Percentiles rank a stretch among this genome's conserved stretches.
phyloP scores from a whole-genome alignment of 1,284 basidiomycete genomes.

The Cutaneotrichosporon dermatis region DNA sequence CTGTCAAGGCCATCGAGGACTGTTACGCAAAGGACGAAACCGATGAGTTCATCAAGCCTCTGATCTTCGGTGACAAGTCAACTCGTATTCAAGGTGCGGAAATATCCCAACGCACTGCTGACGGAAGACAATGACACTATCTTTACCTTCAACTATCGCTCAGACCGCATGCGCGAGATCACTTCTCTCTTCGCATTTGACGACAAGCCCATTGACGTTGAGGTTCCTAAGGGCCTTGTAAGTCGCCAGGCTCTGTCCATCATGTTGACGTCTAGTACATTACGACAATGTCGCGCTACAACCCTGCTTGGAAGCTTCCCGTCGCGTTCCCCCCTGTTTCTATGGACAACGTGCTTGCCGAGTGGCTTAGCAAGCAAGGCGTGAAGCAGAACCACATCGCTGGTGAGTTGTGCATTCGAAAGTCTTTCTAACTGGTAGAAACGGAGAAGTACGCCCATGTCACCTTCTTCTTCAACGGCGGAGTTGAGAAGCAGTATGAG shows the following conservation, averaged over 20 bases:
- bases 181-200: constrained; percentile 65
- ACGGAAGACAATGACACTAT: constrained; percentile 63
- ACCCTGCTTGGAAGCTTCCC: constrained; percentile 76
- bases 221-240: constrained; percentile 76
- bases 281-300: constrained; percentile 90
- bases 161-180: constrained; percentile 88
- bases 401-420: constrained; percentile 49
- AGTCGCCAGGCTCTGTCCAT: constrained; percentile 17
- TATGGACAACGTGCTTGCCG: constrained; percentile 87
- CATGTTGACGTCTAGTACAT: constrained; percentile 57
- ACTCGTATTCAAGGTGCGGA: constrained; percentile 70
- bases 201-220: constrained; percentile 75
- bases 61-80: constrained; percentile 72
- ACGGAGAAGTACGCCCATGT: constrained; percentile 94
- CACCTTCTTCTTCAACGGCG: constrained; percentile 95
- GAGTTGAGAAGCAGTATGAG: constrained; percentile 81
- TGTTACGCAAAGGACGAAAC: constrained; percentile 75
- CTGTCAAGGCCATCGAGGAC: constrained; percentile 64
- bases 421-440: constrained; percentile 51
- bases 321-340: constrained; percentile 82
- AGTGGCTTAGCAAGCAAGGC: constrained; percentile 73
- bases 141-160: constrained; percentile 93
- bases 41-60: constrained; percentile 89
- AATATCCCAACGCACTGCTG: neutral
- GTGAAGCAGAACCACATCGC: constrained; percentile 81